phyloP scores from a whole-genome alignment of 768 basidiomycete species.

The Leucogyrophana mollusca region DNA sequence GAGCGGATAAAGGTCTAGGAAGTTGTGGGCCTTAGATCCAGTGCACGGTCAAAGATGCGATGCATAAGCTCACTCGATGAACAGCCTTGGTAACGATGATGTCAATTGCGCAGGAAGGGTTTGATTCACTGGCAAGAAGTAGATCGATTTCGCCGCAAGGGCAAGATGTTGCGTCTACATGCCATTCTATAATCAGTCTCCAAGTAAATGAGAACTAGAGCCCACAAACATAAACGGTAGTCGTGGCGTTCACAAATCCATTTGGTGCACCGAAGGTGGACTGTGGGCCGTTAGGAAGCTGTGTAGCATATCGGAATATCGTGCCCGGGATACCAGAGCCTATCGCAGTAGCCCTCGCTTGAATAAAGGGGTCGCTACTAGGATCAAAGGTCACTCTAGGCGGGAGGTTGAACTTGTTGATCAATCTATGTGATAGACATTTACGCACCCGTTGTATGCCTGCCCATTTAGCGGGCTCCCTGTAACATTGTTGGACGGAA shows the following conservation, averaged over 20 bases:
- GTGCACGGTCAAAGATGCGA: no score
- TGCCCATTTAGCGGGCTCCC: constrained; percentile 41
- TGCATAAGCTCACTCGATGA: constrained; percentile 50
- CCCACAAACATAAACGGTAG: constrained; percentile 29
- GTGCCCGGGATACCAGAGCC: constrained; percentile 57
- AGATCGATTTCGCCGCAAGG: constrained; percentile 54
- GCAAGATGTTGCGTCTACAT: constrained; percentile 58
- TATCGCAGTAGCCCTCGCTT: constrained; percentile 49
- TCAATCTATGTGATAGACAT: not conserved
- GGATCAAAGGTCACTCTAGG: constrained; percentile 41
- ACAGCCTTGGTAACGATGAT: constrained; percentile 46
- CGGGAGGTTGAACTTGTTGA: not conserved
- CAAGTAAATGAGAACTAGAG: not conserved
- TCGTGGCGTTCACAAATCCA: constrained; percentile 54
- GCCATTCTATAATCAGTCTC: no score
- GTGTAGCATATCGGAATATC: constrained; percentile 52
- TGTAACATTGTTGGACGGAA: constrained; percentile 50
- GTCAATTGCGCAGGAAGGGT: constrained; percentile 39
- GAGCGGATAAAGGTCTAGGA: constrained; percentile 50
- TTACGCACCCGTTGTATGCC: constrained; percentile 60
- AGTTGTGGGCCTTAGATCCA: no score
- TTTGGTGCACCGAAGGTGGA: constrained; percentile 46
- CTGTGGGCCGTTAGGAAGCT: constrained; percentile 38
- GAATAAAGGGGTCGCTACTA: constrained; percentile 42
- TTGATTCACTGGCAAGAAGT: constrained; percentile 45